Base-by-base conservation (phyloP, 2,329 filamentous ascomycete genomes). In the Penicillium sp. region DNA sequence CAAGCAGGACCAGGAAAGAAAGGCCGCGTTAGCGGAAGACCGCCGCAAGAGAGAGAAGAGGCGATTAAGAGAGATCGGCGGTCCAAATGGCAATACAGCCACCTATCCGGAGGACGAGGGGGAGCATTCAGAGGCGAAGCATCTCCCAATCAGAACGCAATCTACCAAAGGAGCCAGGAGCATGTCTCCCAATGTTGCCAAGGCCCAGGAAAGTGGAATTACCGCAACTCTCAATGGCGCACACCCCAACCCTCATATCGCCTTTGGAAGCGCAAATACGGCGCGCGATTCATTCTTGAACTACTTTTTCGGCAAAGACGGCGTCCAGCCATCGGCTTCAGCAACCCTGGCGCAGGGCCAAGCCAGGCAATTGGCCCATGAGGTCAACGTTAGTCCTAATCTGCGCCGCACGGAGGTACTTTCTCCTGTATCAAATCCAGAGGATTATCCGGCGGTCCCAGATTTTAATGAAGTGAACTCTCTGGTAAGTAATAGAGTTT, bases 291-390 rank as follows among this genome's bases (percentile, higher is more conserved):
- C 93, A 0, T 99, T 99, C 83, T 79, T 99, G 65, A 98, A 94
- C 79, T 99, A 99, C 79, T 99, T 99, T 80, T 99, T 99, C 72
- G 93, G 95, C 70, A 98, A 99, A 75, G 95, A 99, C 51, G 83
- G 86, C 45, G 78, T 83, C 35, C 80, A 83, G 61, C 72, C 81
- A 63, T 73, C 82, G 50, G 79, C 76, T 62, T 76, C 77, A 65
- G 76, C 77, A 31, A 74, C 78, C 67, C 81, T 78, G 66, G 77
- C 68, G 41, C 64, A 76, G 38, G 79, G 77, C 13, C 67, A 70
- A 52, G 80, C 78, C 68, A 84, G 93, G 67, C 92, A 96, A 73
- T 88, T 92, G 54, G 93, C 87, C 79, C 86, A 86, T 29, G 94
- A 97, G 77, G 89, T 91, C 19, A 93, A 88, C 69, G 91, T 96